phyloP scores from a whole-genome alignment of 73 alveolate genomes.

The Tetrahymena thermophila region DNA sequence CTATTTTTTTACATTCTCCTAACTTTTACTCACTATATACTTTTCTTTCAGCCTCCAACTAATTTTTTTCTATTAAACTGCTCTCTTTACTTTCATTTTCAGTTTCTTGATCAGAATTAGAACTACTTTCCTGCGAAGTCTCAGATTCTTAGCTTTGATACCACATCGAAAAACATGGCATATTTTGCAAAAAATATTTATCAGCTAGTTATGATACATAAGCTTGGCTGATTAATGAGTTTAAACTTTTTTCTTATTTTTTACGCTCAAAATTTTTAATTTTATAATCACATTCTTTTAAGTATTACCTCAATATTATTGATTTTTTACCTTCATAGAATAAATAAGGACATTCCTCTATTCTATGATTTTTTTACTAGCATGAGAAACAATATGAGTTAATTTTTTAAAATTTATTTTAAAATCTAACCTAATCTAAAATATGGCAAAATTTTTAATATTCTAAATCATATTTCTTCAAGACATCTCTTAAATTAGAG shows the following conservation, averaged over 20 bases:
- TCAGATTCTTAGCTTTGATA: neutral
- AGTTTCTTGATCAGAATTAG: neutral
- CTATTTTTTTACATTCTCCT: too few species aligned
- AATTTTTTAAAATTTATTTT: neutral
- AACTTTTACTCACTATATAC: too few species aligned
- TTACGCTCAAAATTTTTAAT: neutral
- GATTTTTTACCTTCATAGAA: neutral
- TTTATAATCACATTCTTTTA: neutral
- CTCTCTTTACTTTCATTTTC: neutral
- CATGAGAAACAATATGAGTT: neutral
- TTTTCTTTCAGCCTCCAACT: too few species aligned
- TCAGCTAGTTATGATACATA: neutral
- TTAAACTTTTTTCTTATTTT: neutral
- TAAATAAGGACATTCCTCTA: neutral
- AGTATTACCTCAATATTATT: neutral
- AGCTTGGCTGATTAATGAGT: neutral
- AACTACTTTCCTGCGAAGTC: too few species aligned
- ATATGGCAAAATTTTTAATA: neutral
- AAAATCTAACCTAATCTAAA: neutral
- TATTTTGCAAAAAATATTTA: neutral
- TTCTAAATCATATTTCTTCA: neutral
- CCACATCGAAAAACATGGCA: neutral
- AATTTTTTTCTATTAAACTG: too few species aligned
- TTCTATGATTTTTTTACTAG: neutral
- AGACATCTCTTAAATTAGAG: neutral